These are phyloP conservation scores for Corchorus capsularis DNA, from an alignment of 345 rosid genomes.

Conservation along the genomic window DNA sequence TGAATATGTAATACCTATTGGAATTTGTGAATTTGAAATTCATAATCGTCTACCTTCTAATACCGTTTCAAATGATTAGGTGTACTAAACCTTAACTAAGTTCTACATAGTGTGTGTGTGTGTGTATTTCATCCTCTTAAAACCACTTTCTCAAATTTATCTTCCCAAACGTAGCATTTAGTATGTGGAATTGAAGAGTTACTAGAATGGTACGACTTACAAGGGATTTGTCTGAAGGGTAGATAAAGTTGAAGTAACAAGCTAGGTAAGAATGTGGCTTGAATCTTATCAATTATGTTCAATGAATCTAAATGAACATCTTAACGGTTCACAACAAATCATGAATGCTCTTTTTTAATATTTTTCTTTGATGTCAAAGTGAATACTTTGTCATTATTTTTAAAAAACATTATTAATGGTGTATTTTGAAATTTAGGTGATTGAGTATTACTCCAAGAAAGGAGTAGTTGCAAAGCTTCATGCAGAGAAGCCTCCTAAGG, in stretches of 20 bases:
- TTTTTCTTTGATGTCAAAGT: neutral
- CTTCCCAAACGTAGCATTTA: too few relatives aligned
- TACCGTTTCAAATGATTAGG: too few relatives aligned
- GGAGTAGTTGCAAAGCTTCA: slow-evolving; percentile 66
- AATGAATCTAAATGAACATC: neutral
- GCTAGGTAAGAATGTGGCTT: neutral
- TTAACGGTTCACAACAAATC: neutral
- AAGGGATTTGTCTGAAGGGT: neutral
- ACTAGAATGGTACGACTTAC: neutral
- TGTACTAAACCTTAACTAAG: too few relatives aligned
- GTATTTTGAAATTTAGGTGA: slow-evolving; percentile 53
- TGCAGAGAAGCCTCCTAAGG: slow-evolving; percentile 82
- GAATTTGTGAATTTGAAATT: neutral
- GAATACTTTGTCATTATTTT: neutral
- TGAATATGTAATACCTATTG: too few relatives aligned
- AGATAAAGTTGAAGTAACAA: neutral
- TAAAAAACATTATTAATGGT: neutral
- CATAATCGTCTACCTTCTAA: too few relatives aligned
- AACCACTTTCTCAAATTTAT: too few relatives aligned
- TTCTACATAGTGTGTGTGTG: too few relatives aligned
- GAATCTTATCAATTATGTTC: neutral
- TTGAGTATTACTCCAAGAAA: slow-evolving; percentile 75
- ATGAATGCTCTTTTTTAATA: neutral
- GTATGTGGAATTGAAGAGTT: neutral
- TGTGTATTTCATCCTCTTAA: too few relatives aligned